Evolutionary conservation across 2,329 filamentous ascomycete species (phyloP).

Genomic region (Aspergillus japonicus): DNA sequence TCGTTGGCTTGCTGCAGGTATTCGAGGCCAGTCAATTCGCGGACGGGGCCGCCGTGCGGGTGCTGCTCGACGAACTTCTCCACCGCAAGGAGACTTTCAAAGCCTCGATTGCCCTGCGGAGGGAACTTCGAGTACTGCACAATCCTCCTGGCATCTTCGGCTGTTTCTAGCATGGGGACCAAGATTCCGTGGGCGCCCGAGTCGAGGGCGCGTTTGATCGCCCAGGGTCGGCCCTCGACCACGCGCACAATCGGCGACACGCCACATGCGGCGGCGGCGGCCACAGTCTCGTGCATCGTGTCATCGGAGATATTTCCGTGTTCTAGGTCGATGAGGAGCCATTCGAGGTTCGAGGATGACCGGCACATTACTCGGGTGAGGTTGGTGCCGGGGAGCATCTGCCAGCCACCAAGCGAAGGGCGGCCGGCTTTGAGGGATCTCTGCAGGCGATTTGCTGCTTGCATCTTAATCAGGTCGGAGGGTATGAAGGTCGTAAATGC

Average conservation of each 20-base stretch:
- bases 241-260: conserved; percentile 27
- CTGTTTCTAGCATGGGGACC: conserved; percentile 35
- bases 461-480: too few species aligned
- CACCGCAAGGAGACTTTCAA: conserved; percentile 1
- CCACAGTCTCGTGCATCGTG: conserved; percentile 22
- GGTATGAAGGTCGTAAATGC: too few species aligned
- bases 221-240: conserved; percentile 17
- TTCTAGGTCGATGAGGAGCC: too few species aligned
- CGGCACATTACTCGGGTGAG: too few species aligned
- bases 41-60: conserved; percentile 24
- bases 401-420: too few species aligned
- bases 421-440: neutral
- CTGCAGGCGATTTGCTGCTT: conserved; percentile 13
- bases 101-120: too few species aligned
- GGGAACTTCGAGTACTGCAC: too few species aligned
- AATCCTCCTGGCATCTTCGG: too few species aligned
- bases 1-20: conserved; percentile 37
- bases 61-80: conserved; percentile 30
- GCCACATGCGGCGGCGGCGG: conserved; percentile 34
- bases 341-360: too few species aligned
- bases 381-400: too few species aligned
- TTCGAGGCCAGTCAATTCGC: conserved; percentile 32
- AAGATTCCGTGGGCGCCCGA: conserved; percentile 29
- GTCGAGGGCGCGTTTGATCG: conserved; percentile 30
- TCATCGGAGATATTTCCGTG: too few species aligned